These are phyloP conservation scores for Leccinum disarticulatum DNA, from an alignment of 768 basidiomycete species.

Conservation along the genomic window DNA sequence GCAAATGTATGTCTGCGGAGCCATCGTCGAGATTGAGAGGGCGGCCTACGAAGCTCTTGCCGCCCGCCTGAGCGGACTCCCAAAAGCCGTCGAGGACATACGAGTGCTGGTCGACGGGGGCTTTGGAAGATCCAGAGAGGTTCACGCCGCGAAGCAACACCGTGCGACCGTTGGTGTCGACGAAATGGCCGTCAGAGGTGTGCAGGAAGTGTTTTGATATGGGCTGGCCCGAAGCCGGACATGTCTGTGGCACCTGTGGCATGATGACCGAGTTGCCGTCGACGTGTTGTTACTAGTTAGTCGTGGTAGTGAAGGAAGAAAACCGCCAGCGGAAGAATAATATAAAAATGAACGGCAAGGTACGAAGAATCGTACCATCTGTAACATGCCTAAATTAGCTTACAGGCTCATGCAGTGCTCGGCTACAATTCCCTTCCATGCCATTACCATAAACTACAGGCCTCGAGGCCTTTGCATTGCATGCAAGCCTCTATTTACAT, in stretches of 20 bases:
- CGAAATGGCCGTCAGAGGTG: conserved; percentile 66
- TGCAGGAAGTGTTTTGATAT: conserved; percentile 46
- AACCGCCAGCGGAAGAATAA: neutral
- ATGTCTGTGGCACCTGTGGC: conserved; percentile 22
- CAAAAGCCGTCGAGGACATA: conserved; percentile 76
- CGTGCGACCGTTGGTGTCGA: conserved; percentile 73
- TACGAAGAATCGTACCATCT: conserved; percentile 21
- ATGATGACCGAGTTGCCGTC: conserved; percentile 11
- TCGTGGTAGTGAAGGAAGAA: conserved; percentile 1
- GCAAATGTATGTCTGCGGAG: conserved; percentile 81
- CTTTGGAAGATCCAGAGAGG: conserved; percentile 85
- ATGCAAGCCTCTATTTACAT: neutral
- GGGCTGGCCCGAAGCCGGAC: conserved; percentile 19
- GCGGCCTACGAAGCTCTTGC: conserved; percentile 68
- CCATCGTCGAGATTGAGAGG: conserved; percentile 86
- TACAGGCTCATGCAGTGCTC: neutral
- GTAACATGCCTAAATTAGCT: conserved; percentile 12
- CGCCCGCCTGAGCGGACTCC: conserved; percentile 71
- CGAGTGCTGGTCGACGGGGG: conserved; percentile 69
- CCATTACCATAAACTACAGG: conserved; percentile 1
- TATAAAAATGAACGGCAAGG: neutral
- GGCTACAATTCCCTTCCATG: neutral
- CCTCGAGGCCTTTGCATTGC: neutral
- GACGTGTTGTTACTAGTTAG: neutral
- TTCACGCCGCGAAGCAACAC: conserved; percentile 93